A percentile compares a stretch with the other conserved stretches of the same genome.
Evolutionary conservation across 1,284 basidiomycete species (phyloP).

Genomic region (Porodaedalea pini): DNA sequence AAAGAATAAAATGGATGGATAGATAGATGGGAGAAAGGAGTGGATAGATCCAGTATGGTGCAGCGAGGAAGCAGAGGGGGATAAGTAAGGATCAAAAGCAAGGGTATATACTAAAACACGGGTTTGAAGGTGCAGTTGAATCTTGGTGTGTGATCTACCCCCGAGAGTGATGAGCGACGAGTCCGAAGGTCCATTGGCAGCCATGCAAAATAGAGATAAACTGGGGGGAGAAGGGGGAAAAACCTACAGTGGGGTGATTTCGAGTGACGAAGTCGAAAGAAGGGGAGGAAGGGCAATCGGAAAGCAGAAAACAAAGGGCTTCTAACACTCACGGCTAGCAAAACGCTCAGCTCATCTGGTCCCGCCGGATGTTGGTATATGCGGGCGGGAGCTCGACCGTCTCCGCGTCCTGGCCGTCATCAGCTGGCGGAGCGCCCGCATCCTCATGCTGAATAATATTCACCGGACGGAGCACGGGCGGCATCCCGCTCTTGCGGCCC

Average conservation of each 20-base stretch:
- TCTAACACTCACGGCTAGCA: too few species aligned
- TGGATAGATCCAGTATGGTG: not conserved
- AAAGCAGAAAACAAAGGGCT: too few species aligned
- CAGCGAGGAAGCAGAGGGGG: not conserved
- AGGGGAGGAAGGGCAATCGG: too few species aligned
- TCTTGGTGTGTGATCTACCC: not conserved
- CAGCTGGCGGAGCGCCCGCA: conserved; percentile 51
- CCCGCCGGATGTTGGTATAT: conserved; percentile 54
- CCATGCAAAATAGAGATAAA: too few species aligned
- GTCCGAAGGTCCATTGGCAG: not conserved
- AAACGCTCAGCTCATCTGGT: too few species aligned
- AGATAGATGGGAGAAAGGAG: too few species aligned
- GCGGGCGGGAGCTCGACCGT: conserved; percentile 79
- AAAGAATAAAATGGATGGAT: too few species aligned
- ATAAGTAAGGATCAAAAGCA: not conserved
- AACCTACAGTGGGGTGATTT: too few species aligned
- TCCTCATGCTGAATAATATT: conserved; percentile 69
- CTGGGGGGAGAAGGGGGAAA: too few species aligned
- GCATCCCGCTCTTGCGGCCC: conserved; percentile 37
- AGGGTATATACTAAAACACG: conserved; percentile 16
- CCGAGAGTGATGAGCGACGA: not conserved
- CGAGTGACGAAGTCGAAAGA: too few species aligned
- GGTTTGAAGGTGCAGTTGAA: not conserved
- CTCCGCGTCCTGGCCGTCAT: conserved; percentile 43
- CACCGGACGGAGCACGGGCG: conserved; percentile 28